Conservation (phyloP, 108 stramenopile genomes). For the Pseudonitzschia pungens region DNA sequence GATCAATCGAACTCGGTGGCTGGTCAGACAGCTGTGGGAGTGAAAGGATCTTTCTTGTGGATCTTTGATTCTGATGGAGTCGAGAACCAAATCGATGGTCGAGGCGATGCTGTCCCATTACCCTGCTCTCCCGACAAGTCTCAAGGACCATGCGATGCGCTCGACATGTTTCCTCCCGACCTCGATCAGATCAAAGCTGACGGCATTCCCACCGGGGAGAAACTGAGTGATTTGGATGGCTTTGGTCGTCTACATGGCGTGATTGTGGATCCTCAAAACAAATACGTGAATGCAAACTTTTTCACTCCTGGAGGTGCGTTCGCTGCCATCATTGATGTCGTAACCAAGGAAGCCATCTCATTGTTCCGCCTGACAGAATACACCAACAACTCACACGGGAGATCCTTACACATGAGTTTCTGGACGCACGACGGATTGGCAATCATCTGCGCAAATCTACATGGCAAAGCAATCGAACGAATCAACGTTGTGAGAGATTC, state of each 20-base stretch:
- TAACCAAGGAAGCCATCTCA: constrained; percentile 34
- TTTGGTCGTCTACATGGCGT: constrained; percentile 38
- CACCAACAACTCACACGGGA: not conserved
- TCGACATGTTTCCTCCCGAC: constrained; percentile 32
- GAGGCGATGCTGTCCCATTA: constrained; percentile 5
- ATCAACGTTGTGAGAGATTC: constrained; percentile 25
- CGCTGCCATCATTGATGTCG: constrained; percentile 24
- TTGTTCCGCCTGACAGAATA: constrained; percentile 32
- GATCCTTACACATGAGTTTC: constrained; percentile 37
- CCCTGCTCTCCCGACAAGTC: constrained; percentile 18
- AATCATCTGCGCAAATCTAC: constrained; percentile 28
- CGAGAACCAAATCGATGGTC: not conserved
- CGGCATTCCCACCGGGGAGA: constrained; percentile 10
- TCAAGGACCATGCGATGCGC: constrained; percentile 27
- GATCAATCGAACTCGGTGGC: constrained; percentile 40
- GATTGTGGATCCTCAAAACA: constrained; percentile 27
- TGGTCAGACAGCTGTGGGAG: constrained; percentile 9
- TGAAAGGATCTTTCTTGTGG: constrained; percentile 29
- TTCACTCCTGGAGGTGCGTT: constrained; percentile 30
- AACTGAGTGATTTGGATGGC: constrained; percentile 13
- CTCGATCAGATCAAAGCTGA: constrained; percentile 13
- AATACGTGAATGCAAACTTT: constrained; percentile 33
- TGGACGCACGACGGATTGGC: constrained; percentile 28
- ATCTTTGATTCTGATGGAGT: constrained; percentile 28
- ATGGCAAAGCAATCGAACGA: constrained; percentile 41